Evolutionary conservation across 495 filamentous ascomycete genomes (phyloP).

Genomic region (Neurospora sp.): DNA sequence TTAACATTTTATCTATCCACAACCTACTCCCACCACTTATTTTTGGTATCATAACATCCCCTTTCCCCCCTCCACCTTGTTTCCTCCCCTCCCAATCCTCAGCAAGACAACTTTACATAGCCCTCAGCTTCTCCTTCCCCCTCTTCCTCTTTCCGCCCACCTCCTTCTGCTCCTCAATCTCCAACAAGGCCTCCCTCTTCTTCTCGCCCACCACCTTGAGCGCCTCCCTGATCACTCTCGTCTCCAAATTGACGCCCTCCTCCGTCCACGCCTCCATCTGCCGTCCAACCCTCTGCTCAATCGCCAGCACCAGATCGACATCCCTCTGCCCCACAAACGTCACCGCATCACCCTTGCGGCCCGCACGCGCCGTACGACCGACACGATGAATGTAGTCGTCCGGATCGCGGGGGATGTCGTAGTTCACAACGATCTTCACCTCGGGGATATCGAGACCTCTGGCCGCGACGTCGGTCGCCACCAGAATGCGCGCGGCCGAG

Average conservation of each 20-base stretch:
- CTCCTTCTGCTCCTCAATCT: conserved; percentile 87
- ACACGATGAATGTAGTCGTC: conserved; percentile 97
- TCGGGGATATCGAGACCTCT: conserved; percentile 92
- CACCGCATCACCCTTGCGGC: conserved; percentile 67
- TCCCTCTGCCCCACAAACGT: conserved; percentile 90
- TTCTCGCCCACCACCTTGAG: conserved; percentile 84
- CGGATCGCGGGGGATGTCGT: conserved; percentile 86
- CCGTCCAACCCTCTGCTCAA: conserved; percentile 70
- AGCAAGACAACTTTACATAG: background rate
- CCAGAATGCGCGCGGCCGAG: conserved; percentile 76
- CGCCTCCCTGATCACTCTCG: conserved; percentile 67
- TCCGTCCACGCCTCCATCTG: conserved; percentile 76
- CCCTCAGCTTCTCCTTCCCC: conserved; percentile 42
- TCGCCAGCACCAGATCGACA: conserved; percentile 73
- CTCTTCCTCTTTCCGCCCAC: conserved; percentile 66
- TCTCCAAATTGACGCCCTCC: conserved; percentile 84
- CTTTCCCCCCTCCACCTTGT: background rate
- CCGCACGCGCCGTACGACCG: conserved; percentile 88
- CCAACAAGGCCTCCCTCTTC: conserved; percentile 78
- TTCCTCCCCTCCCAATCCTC: background rate
- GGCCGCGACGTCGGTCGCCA: conserved; percentile 94
- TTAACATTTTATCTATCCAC: background rate
- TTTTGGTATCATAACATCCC: background rate
- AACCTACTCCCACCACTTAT: background rate
- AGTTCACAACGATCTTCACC: conserved; percentile 86